Evolutionary conservation across 192 early-diverging fungal species (phyloP).

Genomic region (Linnemannia elongata): DNA sequence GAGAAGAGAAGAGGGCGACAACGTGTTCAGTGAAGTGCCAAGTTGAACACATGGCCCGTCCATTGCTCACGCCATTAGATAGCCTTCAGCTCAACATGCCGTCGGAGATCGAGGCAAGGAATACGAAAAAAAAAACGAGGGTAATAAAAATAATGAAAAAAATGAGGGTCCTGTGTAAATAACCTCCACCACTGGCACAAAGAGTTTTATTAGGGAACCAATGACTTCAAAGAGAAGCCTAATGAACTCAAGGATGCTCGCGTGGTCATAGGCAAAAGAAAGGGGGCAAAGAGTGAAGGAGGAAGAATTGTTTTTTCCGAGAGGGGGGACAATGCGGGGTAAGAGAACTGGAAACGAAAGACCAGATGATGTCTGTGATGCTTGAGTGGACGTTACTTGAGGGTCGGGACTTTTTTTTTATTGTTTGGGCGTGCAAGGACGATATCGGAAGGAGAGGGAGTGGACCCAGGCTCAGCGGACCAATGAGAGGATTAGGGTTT

Average conservation of each 20-base stretch:
- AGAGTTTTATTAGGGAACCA: not conserved
- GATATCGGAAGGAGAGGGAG: not conserved
- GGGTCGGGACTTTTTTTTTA: not conserved
- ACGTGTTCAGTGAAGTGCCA: not conserved
- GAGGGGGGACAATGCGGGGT: not conserved
- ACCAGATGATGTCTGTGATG: not conserved
- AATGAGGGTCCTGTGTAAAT: not conserved
- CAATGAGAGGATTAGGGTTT: not conserved
- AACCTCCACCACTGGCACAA: not conserved
- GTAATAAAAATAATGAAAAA: not conserved
- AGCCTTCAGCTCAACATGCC: not conserved
- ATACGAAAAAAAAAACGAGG: not conserved
- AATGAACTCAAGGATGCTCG: not conserved
- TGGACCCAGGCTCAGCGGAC: not conserved
- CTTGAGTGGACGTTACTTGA: not conserved
- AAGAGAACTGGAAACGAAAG: not conserved
- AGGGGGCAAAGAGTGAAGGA: not conserved
- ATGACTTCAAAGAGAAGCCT: not conserved
- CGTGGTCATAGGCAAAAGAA: not conserved
- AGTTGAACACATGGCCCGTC: not conserved
- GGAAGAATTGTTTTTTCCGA: not conserved
- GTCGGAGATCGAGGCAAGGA: not conserved
- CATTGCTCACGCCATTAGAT: slow-evolving; percentile 9
- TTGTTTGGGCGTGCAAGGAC: slow-evolving; percentile 1
- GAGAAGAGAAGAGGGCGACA: not conserved